phyloP scores from a whole-genome alignment of 345 rosid species.

The Capsella bursapastoris region DNA sequence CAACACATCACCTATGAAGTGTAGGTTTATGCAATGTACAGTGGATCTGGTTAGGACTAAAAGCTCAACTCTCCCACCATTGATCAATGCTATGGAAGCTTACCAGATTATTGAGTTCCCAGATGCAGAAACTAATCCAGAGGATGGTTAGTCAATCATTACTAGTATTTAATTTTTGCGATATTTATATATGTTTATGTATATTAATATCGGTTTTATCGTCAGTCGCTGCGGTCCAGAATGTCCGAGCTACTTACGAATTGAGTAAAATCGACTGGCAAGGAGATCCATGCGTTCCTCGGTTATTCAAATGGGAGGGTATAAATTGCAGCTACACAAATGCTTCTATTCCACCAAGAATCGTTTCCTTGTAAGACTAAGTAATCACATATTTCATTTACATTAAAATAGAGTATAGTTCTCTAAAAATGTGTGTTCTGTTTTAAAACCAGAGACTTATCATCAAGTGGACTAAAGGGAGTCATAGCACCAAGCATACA shows the following conservation, averaged over 20 bases:
- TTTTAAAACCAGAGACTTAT: slow-evolving; percentile 41
- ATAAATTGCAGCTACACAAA: slow-evolving; percentile 46
- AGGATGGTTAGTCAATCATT: slow-evolving; percentile 34
- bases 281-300: slow-evolving; percentile 56
- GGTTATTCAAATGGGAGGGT: slow-evolving; percentile 39
- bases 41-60: slow-evolving; percentile 23
- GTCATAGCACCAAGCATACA: slow-evolving; percentile 38
- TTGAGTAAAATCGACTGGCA: slow-evolving; percentile 47
- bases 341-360: slow-evolving; percentile 38
- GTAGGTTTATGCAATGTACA: slow-evolving; percentile 10
- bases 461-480: slow-evolving; percentile 51
- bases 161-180: neutral
- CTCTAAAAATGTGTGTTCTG: neutral
- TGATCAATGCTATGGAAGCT: slow-evolving; percentile 32
- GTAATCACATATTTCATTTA: neutral
- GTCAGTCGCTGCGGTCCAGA: slow-evolving; percentile 45
- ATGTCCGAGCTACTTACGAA: slow-evolving; percentile 46
- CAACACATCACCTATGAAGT: slow-evolving; percentile 19
- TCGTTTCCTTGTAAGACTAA: slow-evolving; percentile 54
- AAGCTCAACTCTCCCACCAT: slow-evolving; percentile 37
- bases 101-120: slow-evolving; percentile 24
- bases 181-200: neutral
- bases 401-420: neutral
- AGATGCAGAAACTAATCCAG: slow-evolving; percentile 32
- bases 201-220: neutral